Base-by-base conservation (phyloP, 306 rosid species). In the Adenanthera pavonina region DNA sequence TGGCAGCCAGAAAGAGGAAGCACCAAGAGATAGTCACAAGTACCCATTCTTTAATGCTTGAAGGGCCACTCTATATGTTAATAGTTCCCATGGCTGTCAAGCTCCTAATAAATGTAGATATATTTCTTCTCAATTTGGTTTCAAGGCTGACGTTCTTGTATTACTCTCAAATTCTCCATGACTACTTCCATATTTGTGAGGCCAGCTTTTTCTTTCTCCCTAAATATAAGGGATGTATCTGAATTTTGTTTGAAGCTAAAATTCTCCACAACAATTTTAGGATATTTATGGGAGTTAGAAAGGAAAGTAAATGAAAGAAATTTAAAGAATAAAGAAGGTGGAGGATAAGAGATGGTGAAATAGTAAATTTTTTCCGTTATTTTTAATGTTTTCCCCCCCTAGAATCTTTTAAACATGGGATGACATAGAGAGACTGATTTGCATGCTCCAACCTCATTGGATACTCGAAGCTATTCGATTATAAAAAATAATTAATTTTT, bases 1-100 rank as follows among this genome's bases (percentile, higher is more conserved):
- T 74, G 78, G 90, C 89, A 91, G 93, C 89, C 78, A 83, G 82
- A 87, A 80, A 76, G 73, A 86, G 78, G 80, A 82, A 54, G 60
- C 77, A 73, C 59, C 19, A 30, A 12, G 83, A 84, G 87, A 84
- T 61, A 81, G 71, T 84, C 34, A 78, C 83, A 73, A 85, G 80
- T 68, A 72, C 81, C 61, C 84, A 91, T 94, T 94, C 89, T 90
- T 92, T 91, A 89, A 86, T 86, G 92, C 93, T 89, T 91, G 93
- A 84, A 89, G 82, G 87, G 92, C 86, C 90, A 88, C 48, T 74
- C 47, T 89, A 85, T 84, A 86, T 89, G 92, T 89, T 83, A 74
- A 76, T 82, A 88, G 87, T 84, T 89, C 73, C 70, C 84, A 83
- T 85, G 92, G 91, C 88, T 85, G 77, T 83, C 97, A 90, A 88